Evolutionary conservation across 176 grass and related monocot genomes (phyloP).

Genomic region (Hordeum marinum): DNA sequence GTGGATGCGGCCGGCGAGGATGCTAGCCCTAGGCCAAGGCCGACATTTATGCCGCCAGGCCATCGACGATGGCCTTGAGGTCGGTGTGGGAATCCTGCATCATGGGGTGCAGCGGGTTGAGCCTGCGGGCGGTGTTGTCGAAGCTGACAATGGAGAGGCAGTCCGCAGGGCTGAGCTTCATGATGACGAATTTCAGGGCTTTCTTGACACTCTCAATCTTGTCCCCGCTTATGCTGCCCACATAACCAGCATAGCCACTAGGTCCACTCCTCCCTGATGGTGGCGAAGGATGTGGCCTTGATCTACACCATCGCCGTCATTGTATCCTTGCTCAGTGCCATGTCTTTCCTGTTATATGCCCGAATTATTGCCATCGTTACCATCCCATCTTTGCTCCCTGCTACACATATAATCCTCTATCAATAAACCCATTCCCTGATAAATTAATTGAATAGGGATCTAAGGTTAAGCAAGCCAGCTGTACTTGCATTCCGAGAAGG

Average conservation of each 20-base stretch:
- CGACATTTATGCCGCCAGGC: not conserved
- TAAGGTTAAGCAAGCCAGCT: too few relatives aligned
- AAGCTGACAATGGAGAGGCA: slow-evolving; percentile 30
- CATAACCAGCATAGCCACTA: slow-evolving; percentile 24
- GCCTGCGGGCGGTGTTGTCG: not conserved
- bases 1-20: not conserved
- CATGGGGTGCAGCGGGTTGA: not conserved
- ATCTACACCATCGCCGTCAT: too few relatives aligned
- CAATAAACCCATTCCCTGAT: too few relatives aligned
- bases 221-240: not conserved
- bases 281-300: too few relatives aligned
- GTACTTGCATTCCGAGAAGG: too few relatives aligned
- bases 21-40: not conserved
- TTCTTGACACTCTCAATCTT: not conserved
- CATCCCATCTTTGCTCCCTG: too few relatives aligned
- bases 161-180: slow-evolving; percentile 17
- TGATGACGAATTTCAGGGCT: slow-evolving; percentile 5
- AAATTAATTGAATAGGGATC: too few relatives aligned
- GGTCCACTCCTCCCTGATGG: not conserved
- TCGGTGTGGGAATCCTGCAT: not conserved
- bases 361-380: too few relatives aligned
- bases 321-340: too few relatives aligned
- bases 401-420: too few relatives aligned
- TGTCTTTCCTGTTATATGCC: too few relatives aligned
- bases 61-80: not conserved